Percentiles rank a stretch among this genome's conserved stretches.
Conservation (phyloP, 371 early-diverging fungal species). For the Zychaea mexicana region DNA sequence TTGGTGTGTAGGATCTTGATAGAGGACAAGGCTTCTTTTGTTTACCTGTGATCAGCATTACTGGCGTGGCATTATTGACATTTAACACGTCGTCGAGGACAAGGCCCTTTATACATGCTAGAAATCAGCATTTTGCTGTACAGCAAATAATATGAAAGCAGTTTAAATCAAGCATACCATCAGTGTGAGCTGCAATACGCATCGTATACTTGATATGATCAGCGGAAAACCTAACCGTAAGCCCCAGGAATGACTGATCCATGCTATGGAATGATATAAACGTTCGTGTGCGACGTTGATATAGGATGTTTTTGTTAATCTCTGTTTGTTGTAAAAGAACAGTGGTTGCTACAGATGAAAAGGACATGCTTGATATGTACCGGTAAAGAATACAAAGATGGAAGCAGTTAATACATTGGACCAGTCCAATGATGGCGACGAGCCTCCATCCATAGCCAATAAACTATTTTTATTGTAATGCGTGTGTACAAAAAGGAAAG, state of each 20-base stretch:
- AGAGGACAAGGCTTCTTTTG: too few species aligned
- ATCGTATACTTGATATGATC: slow-evolving; percentile 14
- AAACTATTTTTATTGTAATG: not conserved
- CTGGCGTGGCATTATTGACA: not conserved
- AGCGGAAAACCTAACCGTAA: slow-evolving; percentile 4
- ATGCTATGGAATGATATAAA: not conserved
- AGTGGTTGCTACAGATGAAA: too few species aligned
- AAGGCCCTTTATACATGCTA: not conserved
- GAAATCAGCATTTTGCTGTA: not conserved
- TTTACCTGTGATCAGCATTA: slow-evolving; percentile 8
- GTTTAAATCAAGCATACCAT: slow-evolving; percentile 1
- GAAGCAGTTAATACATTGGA: slow-evolving; percentile 12
- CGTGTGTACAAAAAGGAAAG: not conserved
- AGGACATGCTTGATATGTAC: not conserved
- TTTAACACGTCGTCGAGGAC: slow-evolving; percentile 10
- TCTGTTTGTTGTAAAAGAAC: too few species aligned
- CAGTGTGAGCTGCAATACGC: slow-evolving; percentile 10
- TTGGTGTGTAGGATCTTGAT: too few species aligned
- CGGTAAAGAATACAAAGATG: slow-evolving; percentile 11
- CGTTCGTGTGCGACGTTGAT: not conserved
- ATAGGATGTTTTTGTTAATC: too few species aligned
- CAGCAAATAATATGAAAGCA: not conserved
- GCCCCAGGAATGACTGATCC: slow-evolving; percentile 1
- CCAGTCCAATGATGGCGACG: slow-evolving; percentile 3
- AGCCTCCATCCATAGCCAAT: not conserved